A percentile compares a stretch with the other conserved stretches of the same genome.
These are phyloP conservation scores for Elasticomyces elasticus DNA, from an alignment of 495 filamentous ascomycete genomes.

Conservation along the genomic window DNA sequence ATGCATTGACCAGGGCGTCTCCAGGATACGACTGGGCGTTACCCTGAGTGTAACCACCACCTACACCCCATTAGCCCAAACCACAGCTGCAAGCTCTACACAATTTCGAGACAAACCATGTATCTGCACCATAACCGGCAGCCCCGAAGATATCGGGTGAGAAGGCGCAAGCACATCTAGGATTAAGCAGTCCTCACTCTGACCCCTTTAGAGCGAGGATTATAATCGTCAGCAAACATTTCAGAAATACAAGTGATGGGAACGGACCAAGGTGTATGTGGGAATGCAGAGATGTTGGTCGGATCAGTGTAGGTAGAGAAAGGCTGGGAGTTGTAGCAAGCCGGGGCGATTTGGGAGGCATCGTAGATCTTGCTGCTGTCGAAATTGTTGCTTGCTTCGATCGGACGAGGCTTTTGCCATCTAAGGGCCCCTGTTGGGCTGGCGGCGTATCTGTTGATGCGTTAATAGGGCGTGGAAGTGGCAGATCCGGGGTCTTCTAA, in stretches of 20 bases:
- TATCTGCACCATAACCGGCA: constrained; percentile 23
- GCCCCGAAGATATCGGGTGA: constrained; percentile 8
- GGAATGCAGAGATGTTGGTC: constrained; percentile 1
- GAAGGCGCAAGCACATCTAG: constrained; percentile 23
- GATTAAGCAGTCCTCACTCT: constrained; percentile 20
- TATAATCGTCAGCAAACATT: too few relatives aligned
- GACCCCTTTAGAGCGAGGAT: too few relatives aligned
- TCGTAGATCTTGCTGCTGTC: constrained; percentile 10
- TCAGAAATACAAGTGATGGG: too few relatives aligned
- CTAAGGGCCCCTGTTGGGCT: constrained; percentile 16
- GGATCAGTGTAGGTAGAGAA: constrained; percentile 5
- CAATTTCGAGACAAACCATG: constrained; percentile 5
- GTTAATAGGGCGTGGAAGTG: not conserved
- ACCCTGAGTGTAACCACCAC: constrained; percentile 9
- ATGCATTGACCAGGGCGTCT: constrained; percentile 20
- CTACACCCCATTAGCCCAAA: not conserved
- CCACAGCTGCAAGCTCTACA: not conserved
- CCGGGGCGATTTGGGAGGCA: constrained; percentile 15
- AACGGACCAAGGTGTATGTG: not conserved
- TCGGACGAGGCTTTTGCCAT: constrained; percentile 20
- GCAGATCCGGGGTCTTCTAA: not conserved
- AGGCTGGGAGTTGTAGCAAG: constrained; percentile 19
- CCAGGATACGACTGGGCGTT: constrained; percentile 15
- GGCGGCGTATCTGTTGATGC: constrained; percentile 12
- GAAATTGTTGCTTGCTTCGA: constrained; percentile 21